A percentile compares a stretch with the other conserved stretches of the same genome.
Conservation (phyloP, 2,329 filamentous ascomycete genomes). For the Ceratocystis destructans region DNA sequence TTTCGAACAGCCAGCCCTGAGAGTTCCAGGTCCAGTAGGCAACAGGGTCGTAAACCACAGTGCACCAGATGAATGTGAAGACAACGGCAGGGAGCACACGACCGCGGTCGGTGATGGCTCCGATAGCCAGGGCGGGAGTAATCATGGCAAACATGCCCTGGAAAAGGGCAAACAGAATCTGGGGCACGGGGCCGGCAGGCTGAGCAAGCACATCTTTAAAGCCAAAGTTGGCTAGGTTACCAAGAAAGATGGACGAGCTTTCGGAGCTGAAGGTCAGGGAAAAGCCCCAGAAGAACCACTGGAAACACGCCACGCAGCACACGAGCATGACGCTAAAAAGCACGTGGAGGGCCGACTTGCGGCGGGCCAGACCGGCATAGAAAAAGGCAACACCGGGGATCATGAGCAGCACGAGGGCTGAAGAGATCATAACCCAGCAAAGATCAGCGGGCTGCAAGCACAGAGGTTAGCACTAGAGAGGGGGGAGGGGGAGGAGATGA, state of each 20-base stretch:
- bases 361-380: constrained; percentile 77
- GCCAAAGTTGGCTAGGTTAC: constrained; percentile 68
- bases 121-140: constrained; percentile 50
- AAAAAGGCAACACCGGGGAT: constrained; percentile 90
- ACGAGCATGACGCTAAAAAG: constrained; percentile 78
- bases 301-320: constrained; percentile 65
- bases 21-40: constrained; percentile 69
- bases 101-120: constrained; percentile 47
- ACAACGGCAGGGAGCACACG: constrained; percentile 47
- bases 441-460: constrained; percentile 57
- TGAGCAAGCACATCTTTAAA: constrained; percentile 62
- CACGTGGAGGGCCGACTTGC: constrained; percentile 77
- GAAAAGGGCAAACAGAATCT: constrained; percentile 73
- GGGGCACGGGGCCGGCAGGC: constrained; percentile 58
- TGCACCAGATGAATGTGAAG: constrained; percentile 59
- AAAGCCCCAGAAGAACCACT: constrained; percentile 96
- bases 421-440: constrained; percentile 62
- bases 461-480: neutral
- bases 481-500: neutral
- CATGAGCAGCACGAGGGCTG: constrained; percentile 79
- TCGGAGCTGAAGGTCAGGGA: constrained; percentile 72
- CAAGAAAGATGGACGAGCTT: constrained; percentile 59
- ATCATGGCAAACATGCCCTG: constrained; percentile 84
- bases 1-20: constrained; percentile 55
- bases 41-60: constrained; percentile 58